A percentile compares a stretch with the other conserved stretches of the same genome.
phyloP scores from a whole-genome alignment of 1,284 basidiomycete genomes.

The Phylloporus sp. region DNA sequence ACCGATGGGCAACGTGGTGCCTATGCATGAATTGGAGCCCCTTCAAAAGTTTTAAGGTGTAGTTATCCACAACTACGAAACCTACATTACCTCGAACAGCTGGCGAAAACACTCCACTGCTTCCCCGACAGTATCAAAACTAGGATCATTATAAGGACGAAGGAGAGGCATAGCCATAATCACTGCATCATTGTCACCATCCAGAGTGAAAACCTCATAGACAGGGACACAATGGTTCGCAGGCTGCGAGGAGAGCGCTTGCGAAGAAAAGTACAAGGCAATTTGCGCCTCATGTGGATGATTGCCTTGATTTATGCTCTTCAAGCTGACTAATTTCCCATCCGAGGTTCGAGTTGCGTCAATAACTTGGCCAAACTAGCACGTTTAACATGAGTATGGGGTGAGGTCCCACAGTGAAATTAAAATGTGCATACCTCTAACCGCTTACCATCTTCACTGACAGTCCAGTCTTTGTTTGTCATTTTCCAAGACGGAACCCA shows the following conservation, averaged over 20 bases:
- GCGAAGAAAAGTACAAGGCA: constrained; percentile 24
- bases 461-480: constrained; percentile 7
- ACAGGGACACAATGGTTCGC: constrained; percentile 42
- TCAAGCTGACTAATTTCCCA: constrained; percentile 35
- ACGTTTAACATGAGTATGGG: neutral
- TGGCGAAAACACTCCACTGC: neutral
- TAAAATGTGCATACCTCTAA: neutral
- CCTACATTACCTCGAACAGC: neutral
- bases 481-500: constrained; percentile 43
- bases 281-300: constrained; percentile 36
- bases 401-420: neutral
- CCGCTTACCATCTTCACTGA: constrained; percentile 8
- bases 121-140: constrained; percentile 1
- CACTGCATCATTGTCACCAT: constrained; percentile 4
- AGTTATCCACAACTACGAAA: neutral
- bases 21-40: neutral
- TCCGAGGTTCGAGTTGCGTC: constrained; percentile 40
- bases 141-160: neutral
- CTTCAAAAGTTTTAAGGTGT: neutral
- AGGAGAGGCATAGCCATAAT: constrained; percentile 40
- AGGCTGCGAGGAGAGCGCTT: constrained; percentile 18
- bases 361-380: constrained; percentile 26
- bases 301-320: constrained; percentile 17
- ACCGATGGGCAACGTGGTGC: constrained; percentile 1
- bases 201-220: constrained; percentile 31